A percentile compares a stretch with the other conserved stretches of the same genome.
Evolutionary conservation across 192 early-diverging fungal species (phyloP).

Genomic region (Linnemannia exigua): DNA sequence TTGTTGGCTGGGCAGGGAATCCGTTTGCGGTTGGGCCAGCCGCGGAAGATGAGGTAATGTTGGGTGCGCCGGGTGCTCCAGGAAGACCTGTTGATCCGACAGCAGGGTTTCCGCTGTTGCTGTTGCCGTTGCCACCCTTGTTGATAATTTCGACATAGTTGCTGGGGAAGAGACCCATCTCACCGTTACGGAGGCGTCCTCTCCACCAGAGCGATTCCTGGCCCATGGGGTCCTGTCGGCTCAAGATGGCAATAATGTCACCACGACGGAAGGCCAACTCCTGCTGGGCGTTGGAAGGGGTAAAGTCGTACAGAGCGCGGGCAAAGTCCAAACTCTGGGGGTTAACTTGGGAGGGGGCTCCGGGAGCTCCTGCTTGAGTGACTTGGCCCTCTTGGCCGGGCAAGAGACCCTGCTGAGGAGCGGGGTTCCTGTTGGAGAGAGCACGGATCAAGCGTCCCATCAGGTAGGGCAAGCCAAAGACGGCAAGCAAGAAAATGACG

Average conservation of each 20-base stretch:
- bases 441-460: conserved; percentile 90
- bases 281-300: conserved; percentile 65
- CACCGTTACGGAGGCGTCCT: conserved; percentile 85
- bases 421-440: conserved; percentile 67
- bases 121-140: conserved; percentile 66
- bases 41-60: conserved; percentile 7
- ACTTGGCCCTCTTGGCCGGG: conserved; percentile 38
- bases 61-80: conserved; percentile 32
- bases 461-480: conserved; percentile 92
- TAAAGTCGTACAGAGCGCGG: conserved; percentile 91
- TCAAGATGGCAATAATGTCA: conserved; percentile 91
- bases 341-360: conserved; percentile 40
- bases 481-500: conserved; percentile 86
- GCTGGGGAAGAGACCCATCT: conserved; percentile 91
- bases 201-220: conserved; percentile 92
- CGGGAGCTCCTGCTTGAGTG: conserved; percentile 14
- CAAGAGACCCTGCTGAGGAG: conserved; percentile 55
- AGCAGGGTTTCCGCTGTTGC: conserved; percentile 6
- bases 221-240: conserved; percentile 84
- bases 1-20: conserved; percentile 31
- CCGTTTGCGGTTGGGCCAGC: conserved; percentile 7
- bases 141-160: conserved; percentile 93
- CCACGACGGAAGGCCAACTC: conserved; percentile 90
- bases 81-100: conserved; percentile 10
- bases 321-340: conserved; percentile 86